Percentiles rank a stretch among this genome's conserved stretches.
phyloP scores from a whole-genome alignment of 2,329 filamentous ascomycete species.

The Phoma herbarum region DNA sequence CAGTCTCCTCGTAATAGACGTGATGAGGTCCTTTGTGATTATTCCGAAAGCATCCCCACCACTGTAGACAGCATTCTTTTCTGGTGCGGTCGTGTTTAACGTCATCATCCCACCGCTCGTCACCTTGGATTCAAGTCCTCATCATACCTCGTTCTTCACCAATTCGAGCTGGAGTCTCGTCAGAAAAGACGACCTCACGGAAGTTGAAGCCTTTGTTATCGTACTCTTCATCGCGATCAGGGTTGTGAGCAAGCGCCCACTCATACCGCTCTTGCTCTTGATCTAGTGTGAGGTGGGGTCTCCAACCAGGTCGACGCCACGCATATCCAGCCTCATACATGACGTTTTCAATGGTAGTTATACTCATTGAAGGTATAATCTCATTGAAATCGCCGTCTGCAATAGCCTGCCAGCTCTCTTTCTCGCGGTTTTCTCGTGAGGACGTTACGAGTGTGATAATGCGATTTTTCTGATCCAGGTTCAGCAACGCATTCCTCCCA shows the following conservation, averaged over 20 bases:
- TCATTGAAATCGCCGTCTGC: slow-evolving; percentile 3
- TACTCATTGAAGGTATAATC: slow-evolving; percentile 6
- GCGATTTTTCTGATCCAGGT: neutral
- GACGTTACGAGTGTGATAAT: neutral
- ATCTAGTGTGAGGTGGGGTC: neutral
- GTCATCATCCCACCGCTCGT: neutral
- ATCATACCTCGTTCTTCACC: neutral
- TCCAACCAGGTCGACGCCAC: neutral
- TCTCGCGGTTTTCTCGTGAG: neutral
- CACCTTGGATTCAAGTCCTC: neutral
- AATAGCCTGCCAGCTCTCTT: slow-evolving; percentile 17
- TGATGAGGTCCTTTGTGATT: neutral
- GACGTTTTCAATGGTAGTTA: slow-evolving; percentile 16
- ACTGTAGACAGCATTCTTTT: neutral
- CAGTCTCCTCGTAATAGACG: slow-evolving; percentile 1
- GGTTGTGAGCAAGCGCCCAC: neutral
- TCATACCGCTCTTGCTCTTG: neutral
- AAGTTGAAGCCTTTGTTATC: too few relatives aligned
- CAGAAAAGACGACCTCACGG: neutral
- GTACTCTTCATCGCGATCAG: neutral
- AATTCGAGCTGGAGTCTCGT: slow-evolving; percentile 3
- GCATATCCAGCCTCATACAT: slow-evolving; percentile 15
- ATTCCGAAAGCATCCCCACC: neutral
- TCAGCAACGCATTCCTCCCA: neutral
- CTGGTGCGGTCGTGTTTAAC: neutral